Evolutionary conservation across 306 rosid genomes (phyloP), one percentile per base, ranked within the genome.

Genomic region (Quercus aquifolioides): DNA sequence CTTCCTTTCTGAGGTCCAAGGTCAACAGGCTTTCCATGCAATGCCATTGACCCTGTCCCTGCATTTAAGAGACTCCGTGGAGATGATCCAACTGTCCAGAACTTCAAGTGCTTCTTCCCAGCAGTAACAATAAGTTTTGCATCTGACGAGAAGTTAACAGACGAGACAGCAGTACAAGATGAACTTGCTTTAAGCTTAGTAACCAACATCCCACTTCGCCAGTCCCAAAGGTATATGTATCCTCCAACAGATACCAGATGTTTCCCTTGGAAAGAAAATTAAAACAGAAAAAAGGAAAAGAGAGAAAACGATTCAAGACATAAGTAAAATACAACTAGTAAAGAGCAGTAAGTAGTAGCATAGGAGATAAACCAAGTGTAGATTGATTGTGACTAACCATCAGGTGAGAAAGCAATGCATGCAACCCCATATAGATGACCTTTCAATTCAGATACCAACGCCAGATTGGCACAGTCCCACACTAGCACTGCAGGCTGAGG

Each of bases 371-470:
- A 81, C 55, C 49, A 69, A 59, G 64, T 65, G 70, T 74, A 81
- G 71, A 65, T 64, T 46, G 58, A 64, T 71, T 57, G 75, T 68
- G 70, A 83, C 89, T 84, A 83, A 92, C 94, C 97, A 76, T 90
- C 90, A 12, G 97, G 94, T 55, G 97, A 92, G 82, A 92, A 87
- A 20, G 90, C 84, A 79, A 90, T 88, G 85, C 97, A 92, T 63
- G 86, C 52, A 81, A 87, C 85, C 76, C 93, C 93, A 76, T 82
- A 77, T 38, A 83, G 71, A 87, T 92, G 94, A 43, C 90, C 94
- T 83, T 87, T 89, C 72, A 92, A 78, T 76, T 90, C 92, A 76
- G 93, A 88, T 46, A 84, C 80, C 58, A 84, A 55, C 25, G 80
- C 86, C 76, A 76, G 78, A 55, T 81, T 78, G 25, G 79, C 69